phyloP scores from a whole-genome alignment of 148 eudicot species.

The Rhododendron mucronatum region DNA sequence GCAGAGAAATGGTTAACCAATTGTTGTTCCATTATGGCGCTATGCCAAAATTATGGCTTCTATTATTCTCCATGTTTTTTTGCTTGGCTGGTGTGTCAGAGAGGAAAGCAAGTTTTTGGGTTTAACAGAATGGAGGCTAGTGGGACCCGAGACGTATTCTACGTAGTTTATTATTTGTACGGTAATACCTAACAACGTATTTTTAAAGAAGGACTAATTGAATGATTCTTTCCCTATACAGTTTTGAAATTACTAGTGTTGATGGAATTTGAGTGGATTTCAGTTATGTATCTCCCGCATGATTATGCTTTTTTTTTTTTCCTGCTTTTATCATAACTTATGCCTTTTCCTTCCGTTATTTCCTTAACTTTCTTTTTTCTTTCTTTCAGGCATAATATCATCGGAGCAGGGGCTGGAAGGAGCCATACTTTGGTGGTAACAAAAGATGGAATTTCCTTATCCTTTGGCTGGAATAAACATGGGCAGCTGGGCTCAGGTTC shows the following conservation, averaged over 20 bases:
- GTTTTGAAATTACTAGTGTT: background rate
- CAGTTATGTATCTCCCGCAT: background rate
- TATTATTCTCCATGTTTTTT: background rate
- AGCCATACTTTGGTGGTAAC: slow-evolving; percentile 81
- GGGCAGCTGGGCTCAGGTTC: slow-evolving; percentile 97
- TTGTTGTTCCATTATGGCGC: background rate
- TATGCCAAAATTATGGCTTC: background rate
- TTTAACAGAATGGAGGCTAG: background rate
- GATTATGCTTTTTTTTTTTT: background rate
- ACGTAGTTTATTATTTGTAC: background rate
- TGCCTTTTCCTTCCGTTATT: background rate
- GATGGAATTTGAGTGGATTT: background rate
- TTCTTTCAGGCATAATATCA: slow-evolving; percentile 59
- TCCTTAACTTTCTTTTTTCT: background rate
- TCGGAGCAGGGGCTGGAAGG: slow-evolving; percentile 68
- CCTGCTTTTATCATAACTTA: background rate
- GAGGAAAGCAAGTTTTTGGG: background rate
- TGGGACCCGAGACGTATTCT: background rate
- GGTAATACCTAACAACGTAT: background rate
- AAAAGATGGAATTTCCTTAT: slow-evolving; percentile 63
- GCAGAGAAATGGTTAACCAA: background rate
- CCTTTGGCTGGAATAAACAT: slow-evolving; percentile 98
- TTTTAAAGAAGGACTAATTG: background rate
- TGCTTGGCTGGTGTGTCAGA: background rate
- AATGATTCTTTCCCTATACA: background rate